Evolutionary conservation across 345 rosid genomes (phyloP).

Genomic region (Eucalyptus melliodora): DNA sequence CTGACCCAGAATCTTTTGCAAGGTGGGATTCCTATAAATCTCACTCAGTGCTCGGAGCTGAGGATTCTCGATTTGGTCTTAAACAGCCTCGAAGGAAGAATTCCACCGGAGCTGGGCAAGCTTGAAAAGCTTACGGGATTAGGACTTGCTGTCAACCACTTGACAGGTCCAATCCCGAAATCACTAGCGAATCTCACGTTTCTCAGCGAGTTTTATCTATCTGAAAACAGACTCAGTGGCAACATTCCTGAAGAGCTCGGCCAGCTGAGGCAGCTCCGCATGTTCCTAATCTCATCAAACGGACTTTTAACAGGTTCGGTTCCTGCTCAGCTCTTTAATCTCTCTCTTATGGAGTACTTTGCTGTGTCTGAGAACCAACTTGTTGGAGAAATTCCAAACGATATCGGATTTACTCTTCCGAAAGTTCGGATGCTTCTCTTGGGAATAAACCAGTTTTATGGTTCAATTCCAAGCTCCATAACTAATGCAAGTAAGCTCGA

Average conservation of each 20-base stretch:
- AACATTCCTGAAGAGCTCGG: slow-evolving; percentile 4
- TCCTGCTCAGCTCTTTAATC: slow-evolving; percentile 6
- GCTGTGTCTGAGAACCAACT: background rate
- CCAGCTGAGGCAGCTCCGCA: background rate
- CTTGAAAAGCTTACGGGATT: background rate
- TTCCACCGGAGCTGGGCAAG: slow-evolving; percentile 5
- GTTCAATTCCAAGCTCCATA: slow-evolving; percentile 8
- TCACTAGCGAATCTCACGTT: slow-evolving; percentile 3
- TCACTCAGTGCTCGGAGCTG: slow-evolving; percentile 5
- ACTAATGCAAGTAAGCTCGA: slow-evolving; percentile 1
- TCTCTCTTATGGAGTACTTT: background rate
- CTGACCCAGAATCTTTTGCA: slow-evolving; percentile 1
- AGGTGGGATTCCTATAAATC: slow-evolving; percentile 7
- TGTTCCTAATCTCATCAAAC: slow-evolving; percentile 2
- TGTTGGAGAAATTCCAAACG: background rate
- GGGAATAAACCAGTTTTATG: background rate
- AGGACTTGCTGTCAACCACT: slow-evolving; percentile 2
- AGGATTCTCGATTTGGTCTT: background rate
- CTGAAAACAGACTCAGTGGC: slow-evolving; percentile 8
- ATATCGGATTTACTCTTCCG: slow-evolving; percentile 2
- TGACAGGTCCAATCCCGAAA: slow-evolving; percentile 4
- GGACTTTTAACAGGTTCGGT: slow-evolving; percentile 1
- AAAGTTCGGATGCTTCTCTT: background rate
- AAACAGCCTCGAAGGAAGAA: slow-evolving; percentile 11
- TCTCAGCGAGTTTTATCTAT: background rate